Evolutionary conservation across 2,329 filamentous ascomycete species (phyloP), one percentile per base, ranked within the genome.

Genomic region (Ophiostoma sp.): DNA sequence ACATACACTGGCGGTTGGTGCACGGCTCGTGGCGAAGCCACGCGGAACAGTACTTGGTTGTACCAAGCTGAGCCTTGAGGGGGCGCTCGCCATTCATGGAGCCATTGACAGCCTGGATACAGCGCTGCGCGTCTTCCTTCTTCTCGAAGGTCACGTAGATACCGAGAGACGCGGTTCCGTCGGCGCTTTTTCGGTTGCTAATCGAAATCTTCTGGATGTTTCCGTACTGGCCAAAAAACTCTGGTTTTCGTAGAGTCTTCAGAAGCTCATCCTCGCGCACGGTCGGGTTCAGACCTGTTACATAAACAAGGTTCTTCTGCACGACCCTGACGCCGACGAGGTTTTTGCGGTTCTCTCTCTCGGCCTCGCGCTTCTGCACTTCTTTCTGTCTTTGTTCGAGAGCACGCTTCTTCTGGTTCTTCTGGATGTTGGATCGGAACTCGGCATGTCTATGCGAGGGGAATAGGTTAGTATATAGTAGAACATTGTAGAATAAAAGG

Each of bases 161-260:
- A 64, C 96, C 96, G 5, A 99, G 91, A 0, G 95, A 97, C 78
- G 96, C 93, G 77, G 94, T 93, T 39, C 88, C 88, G 79, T 91
- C 89, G 42, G 89, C 87, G 74, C 87, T 93, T 82, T 97, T 97
- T 55, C 94, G 90, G 82, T 97, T 98, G 86, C 95, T 98, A 77
- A 99, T 97, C 72, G 97, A 97, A 73, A 99, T 98, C 82, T 99
- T 99, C 80, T 97, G 92, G 78, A 99, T 99, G 80, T 95, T 96
- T 78, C 96, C 96, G 80, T 99, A 99, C 82, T 99, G 96, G 6
- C 96, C 96, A 79, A 99, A 99, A 81, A 98, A 99, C 79, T 98
- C 93, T 68, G 91, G 90, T 75, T 95, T 95, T 73, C 97, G 91
- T 64, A 99, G 85, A 0, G 95, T 98, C 82, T 95, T 93, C 64